These are phyloP conservation scores for Backusella circina DNA, from an alignment of 192 early-diverging fungal species.

Conservation along the genomic window DNA sequence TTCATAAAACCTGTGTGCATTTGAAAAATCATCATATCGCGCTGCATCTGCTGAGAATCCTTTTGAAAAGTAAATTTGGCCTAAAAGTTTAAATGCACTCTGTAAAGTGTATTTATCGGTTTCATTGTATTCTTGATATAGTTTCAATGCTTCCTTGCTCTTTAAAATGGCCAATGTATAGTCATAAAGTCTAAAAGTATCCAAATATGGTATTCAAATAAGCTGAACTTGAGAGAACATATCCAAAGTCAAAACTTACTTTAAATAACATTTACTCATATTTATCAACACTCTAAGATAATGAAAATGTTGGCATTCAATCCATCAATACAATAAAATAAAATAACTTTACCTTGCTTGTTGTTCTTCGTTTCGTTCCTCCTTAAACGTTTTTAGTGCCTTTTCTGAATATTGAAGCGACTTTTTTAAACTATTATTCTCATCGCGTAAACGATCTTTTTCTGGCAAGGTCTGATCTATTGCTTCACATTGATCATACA, in stretches of 20 bases:
- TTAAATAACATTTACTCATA: slow-evolving; percentile 8
- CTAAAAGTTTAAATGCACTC: slow-evolving; percentile 10
- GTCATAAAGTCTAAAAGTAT: slow-evolving; percentile 1
- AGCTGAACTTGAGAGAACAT: too few relatives aligned
- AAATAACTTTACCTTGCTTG: not conserved
- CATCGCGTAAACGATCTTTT: not conserved
- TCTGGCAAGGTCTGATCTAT: not conserved
- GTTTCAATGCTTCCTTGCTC: not conserved
- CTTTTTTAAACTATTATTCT: not conserved
- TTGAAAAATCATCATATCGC: slow-evolving; percentile 9
- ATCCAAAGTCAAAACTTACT: not conserved
- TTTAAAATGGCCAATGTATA: not conserved
- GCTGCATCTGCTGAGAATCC: not conserved
- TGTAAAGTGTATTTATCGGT: slow-evolving; percentile 1
- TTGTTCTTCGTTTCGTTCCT: not conserved
- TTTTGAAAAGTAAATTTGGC: slow-evolving; percentile 14
- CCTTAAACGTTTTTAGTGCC: not conserved
- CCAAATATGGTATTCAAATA: too few relatives aligned
- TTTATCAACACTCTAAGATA: not conserved
- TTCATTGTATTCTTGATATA: not conserved
- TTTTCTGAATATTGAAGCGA: slow-evolving; percentile 14
- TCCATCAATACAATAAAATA: too few relatives aligned
- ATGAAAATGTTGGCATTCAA: too few relatives aligned
- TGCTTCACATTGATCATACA: slow-evolving; percentile 8
- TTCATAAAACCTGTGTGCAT: slow-evolving; percentile 19